Evolutionary conservation across 2,329 filamentous ascomycete genomes (phyloP).

Genomic region (Arthroderma sp.): DNA sequence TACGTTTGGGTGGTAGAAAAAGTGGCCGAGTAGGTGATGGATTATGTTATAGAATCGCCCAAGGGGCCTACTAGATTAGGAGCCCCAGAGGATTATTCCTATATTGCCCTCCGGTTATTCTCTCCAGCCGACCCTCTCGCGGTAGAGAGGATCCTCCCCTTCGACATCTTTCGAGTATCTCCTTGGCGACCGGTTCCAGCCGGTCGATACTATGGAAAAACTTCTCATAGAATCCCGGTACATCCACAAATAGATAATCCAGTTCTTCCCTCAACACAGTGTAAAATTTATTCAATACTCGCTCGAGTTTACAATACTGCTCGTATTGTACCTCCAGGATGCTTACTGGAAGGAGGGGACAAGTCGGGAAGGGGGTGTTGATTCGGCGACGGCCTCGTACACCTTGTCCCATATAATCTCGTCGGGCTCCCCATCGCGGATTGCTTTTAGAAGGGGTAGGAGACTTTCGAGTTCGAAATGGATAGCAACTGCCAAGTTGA

Average conservation of each 20-base stretch:
- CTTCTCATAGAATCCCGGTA: slow-evolving; percentile 12
- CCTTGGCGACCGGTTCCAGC: slow-evolving; percentile 12
- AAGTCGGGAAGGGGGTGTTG: neutral
- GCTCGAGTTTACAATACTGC: neutral
- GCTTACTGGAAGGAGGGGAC: neutral
- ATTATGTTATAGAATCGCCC: no score
- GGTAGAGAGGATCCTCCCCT: slow-evolving; percentile 15
- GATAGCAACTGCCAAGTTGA: no score
- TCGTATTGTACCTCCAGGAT: neutral
- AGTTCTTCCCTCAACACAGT: neutral
- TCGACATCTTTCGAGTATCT: slow-evolving; percentile 16
- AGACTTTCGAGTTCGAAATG: neutral
- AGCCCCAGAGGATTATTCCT: no score
- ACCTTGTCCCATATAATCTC: neutral
- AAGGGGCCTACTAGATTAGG: no score
- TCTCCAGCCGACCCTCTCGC: slow-evolving; percentile 15
- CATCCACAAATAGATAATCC: neutral
- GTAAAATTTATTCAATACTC: neutral
- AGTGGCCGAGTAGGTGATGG: no score
- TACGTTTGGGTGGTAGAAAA: no score
- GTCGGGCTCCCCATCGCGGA: neutral
- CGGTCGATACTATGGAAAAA: slow-evolving; percentile 16
- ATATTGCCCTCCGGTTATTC: slow-evolving; percentile 18
- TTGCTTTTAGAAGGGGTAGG: slow-evolving; percentile 1
- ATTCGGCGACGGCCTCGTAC: slow-evolving; percentile 1